Base-by-base conservation (phyloP, 2,329 filamentous ascomycete species). In the Pseudonectria buxi region DNA sequence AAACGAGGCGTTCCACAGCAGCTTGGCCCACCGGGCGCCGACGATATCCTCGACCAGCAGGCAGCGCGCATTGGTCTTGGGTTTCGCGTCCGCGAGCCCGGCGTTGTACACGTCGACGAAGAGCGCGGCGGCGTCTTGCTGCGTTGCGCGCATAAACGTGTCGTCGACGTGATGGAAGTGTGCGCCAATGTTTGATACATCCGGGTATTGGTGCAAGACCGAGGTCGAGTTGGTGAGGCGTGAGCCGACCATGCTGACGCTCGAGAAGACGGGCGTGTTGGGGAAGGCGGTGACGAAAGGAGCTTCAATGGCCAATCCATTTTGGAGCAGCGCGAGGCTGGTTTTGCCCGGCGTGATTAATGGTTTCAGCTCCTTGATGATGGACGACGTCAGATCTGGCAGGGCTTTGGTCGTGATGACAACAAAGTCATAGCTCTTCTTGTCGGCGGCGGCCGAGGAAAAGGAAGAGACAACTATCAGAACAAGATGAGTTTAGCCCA, bases 31-130 rank as follows among this genome's bases (percentile, higher is more conserved):
- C 9, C 18, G 26, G 22, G 36, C 36, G 13, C 28, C 32, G 16
- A 30, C 26, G 28, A 39, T 39, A 22, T 39, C 36, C n/a, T 39
- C 36, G 22, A 39, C 36, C 10, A 39, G 36, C 32, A 34, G 31
- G 28, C 36, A 39, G 24, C 35, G 29, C 28, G 35, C 35, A 24
- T 37, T 37, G 14, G 35, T 37, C 35, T 37, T 33, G 29, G 24
- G 18, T 33, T 32, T 32, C 24, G 32, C 36, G 36, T 29, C 32
- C 18, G 36, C 36, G 26, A 30, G 31, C n/a, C 36, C 36, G 15
- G 36, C 36, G 18, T 27, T 34, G 36, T 39, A 39, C 32, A 39
- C 27, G 27, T 35, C 36, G 31, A 39, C 36, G 12, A 24, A 39
- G 26, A 32, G 35, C 25, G 35, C 34, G 34, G 34, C 34, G 28